Percentiles rank a stretch among this genome's conserved stretches.
Evolutionary conservation across 257 asterid genomes (phyloP).

Genomic region (Nicotiana otophora): DNA sequence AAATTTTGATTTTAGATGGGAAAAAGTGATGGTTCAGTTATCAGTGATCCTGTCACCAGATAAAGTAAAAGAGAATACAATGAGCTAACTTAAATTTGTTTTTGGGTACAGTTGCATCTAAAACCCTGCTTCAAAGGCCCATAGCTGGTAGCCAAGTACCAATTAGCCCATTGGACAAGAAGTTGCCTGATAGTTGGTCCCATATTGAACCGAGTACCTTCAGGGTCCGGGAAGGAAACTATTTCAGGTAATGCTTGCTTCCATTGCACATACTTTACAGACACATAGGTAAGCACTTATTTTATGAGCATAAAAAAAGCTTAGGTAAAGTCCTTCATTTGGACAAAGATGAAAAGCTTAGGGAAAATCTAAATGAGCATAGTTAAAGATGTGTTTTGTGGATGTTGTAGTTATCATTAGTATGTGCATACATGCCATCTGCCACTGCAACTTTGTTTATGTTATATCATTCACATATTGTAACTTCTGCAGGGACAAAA

Average conservation of each 20-base stretch:
- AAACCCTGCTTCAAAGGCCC: slow-evolving; percentile 63
- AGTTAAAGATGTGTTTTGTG: not conserved
- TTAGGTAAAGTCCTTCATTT: not conserved
- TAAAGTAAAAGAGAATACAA: not conserved
- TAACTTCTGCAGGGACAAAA: slow-evolving; percentile 62
- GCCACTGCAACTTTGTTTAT: not conserved
- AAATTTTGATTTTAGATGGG: not conserved
- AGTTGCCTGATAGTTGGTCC: slow-evolving; percentile 85
- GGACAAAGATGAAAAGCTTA: not conserved
- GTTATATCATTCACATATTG: not conserved
- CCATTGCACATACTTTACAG: not conserved
- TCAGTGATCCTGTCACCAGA: not conserved
- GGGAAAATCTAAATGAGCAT: not conserved
- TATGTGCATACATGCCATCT: not conserved
- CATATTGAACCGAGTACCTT: slow-evolving; percentile 68
- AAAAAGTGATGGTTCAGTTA: not conserved
- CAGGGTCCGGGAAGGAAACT: slow-evolving; percentile 72
- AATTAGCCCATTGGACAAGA: slow-evolving; percentile 66
- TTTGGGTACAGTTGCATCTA: slow-evolving; percentile 63
- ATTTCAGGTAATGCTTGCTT: slow-evolving; percentile 44
- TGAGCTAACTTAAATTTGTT: not conserved
- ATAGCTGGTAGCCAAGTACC: slow-evolving; percentile 91
- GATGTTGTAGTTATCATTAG: not conserved
- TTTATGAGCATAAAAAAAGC: not conserved
- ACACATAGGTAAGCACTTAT: not conserved